Percentiles rank a stretch among this genome's conserved stretches.
phyloP scores from a whole-genome alignment of 495 filamentous ascomycete species.

The Penicillium parvum region DNA sequence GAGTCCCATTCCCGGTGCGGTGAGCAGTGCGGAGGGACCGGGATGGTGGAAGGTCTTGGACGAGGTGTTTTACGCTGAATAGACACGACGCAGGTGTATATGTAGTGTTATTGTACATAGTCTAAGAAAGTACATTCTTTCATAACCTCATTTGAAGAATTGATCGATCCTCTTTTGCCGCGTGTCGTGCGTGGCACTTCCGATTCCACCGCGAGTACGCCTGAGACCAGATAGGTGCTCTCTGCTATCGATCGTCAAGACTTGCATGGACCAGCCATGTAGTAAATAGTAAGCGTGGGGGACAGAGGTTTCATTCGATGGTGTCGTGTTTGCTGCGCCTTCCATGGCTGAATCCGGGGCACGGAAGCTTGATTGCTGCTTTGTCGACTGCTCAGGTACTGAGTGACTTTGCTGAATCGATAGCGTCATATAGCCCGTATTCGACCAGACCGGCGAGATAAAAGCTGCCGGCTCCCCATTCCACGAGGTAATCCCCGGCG shows the following conservation, averaged over 20 bases:
- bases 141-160: constrained; percentile 59
- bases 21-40: constrained; percentile 57
- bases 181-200: constrained; percentile 66
- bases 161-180: constrained; percentile 67
- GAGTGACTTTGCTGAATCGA: constrained; percentile 22
- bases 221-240: constrained; percentile 68
- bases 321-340: not conserved
- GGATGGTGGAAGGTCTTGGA: constrained; percentile 69
- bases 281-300: constrained; percentile 3
- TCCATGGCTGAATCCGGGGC: not conserved
- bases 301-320: not conserved
- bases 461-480: constrained; percentile 12
- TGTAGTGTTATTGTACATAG: not conserved
- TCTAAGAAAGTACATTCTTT: not conserved
- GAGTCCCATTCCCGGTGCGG: constrained; percentile 57
- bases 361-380: not conserved
- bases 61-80: constrained; percentile 65
- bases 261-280: constrained; percentile 18
- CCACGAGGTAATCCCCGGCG: not conserved
- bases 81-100: not conserved
- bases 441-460: constrained; percentile 53
- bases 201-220: constrained; percentile 67
- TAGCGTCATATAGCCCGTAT: constrained; percentile 59
- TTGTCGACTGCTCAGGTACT: not conserved
- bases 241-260: constrained; percentile 43